Base-by-base conservation (phyloP, 129 eudicot species). In the Silybum marianum region DNA sequence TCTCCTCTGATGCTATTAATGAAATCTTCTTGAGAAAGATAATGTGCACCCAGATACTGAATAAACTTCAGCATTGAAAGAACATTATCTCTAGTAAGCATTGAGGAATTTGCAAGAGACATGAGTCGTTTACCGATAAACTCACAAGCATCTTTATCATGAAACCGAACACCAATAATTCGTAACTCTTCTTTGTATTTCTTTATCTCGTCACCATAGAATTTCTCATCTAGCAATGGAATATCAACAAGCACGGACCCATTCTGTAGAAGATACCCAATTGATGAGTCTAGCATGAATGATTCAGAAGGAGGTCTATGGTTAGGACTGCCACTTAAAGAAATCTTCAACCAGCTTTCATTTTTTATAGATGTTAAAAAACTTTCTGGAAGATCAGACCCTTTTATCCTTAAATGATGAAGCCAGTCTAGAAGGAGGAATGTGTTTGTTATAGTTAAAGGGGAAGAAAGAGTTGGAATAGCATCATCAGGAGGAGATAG, bases 321-420 rank as follows among this genome's bases (percentile, higher is more conserved):
- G 18, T 87, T 68, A 18, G 84, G 7, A 73, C 70, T 48, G 10
- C 90, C 84, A 32, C 81, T 69, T n/a, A 88, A 24, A 2, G 75
- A 78, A 23, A 84, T 58, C 83, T 44, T 83, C 77, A 90, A 62
- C 94, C 94, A 90, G 75, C 87, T 84, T 9, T 90, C 91, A 40
- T 88, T 21, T 82, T 84, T 79, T 0, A 90, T 84, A 40, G 85
- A 82, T 9, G 71, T 78, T 60, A 84, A 60, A 73, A 90, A 86
- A 22, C 6, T 76, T 9, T 28, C 48, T 0, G 94, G 91, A 12
- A 90, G 18, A 36, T 3, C 6, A 39, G 2, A 4, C 21, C 86
- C 21, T 3, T 7, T 58, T 46, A 19, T 25, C 42, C 72, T 78
- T 38, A 86, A 48, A 25, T 76, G 81, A n/a, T 69, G 72, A 51